These are phyloP conservation scores for Apiospora malaysiana DNA, from an alignment of 2,329 filamentous ascomycete genomes.

Conservation along the genomic window DNA sequence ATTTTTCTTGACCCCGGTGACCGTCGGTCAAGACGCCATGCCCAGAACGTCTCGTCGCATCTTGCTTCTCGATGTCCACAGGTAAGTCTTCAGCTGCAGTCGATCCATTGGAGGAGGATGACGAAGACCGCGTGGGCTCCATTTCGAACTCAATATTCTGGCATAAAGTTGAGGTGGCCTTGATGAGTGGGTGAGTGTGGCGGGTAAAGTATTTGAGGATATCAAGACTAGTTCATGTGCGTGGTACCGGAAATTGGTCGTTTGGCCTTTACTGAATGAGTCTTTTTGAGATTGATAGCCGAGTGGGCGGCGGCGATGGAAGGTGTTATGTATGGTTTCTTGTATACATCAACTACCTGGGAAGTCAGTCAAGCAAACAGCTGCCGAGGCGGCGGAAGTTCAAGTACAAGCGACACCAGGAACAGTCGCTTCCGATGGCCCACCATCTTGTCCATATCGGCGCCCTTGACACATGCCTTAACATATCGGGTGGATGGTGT, in stretches of 20 bases:
- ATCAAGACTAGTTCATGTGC: neutral
- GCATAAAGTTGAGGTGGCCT: neutral
- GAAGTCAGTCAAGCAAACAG: slow-evolving; percentile 4
- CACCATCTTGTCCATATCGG: neutral
- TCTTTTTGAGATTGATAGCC: neutral
- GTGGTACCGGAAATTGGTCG: neutral
- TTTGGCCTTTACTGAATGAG: neutral
- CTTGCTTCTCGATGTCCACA: neutral
- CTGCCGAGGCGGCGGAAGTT: slow-evolving; percentile 8
- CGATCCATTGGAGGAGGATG: neutral
- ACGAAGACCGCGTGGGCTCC: slow-evolving; percentile 5
- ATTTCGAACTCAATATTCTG: neutral
- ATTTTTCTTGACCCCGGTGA: neutral
- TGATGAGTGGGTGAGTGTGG: neutral
- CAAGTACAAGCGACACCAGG: slow-evolving; percentile 10
- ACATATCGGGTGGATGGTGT: neutral
- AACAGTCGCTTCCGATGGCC: slow-evolving; percentile 2
- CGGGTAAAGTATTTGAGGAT: neutral
- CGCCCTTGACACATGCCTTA: slow-evolving; percentile 4
- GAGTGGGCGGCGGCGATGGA: neutral
- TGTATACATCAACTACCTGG: neutral
- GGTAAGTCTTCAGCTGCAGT: slow-evolving; percentile 10
- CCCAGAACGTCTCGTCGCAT: neutral
- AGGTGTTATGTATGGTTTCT: neutral
- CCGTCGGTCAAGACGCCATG: neutral